Evolutionary conservation across 768 basidiomycete species (phyloP).

Genomic region (Heimioporus sp.): DNA sequence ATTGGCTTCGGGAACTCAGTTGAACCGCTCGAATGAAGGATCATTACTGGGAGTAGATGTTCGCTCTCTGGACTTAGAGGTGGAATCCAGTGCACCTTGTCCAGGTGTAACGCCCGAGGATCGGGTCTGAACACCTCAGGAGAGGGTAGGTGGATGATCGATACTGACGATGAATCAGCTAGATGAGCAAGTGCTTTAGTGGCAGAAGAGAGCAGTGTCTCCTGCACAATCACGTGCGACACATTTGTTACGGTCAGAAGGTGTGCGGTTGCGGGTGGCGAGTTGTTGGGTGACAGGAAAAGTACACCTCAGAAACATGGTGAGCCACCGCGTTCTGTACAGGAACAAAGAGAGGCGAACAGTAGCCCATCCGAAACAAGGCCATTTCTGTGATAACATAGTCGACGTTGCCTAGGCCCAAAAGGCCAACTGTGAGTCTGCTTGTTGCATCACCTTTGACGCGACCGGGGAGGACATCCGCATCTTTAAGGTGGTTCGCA

Average conservation of each 20-base stretch:
- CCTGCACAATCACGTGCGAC: conserved; percentile 24
- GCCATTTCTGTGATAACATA: conserved; percentile 26
- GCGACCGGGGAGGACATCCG: conserved; percentile 18
- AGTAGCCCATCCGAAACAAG: conserved; percentile 32
- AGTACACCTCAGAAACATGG: conserved; percentile 20
- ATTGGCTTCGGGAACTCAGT: conserved; percentile 53
- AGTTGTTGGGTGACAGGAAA: conserved; percentile 45
- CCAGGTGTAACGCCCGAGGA: conserved; percentile 13
- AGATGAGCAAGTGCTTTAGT: conserved; percentile 16
- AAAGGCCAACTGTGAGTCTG: conserved; percentile 25
- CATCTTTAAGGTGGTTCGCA: conserved; percentile 24
- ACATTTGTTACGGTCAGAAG: conserved; percentile 32
- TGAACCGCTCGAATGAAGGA: conserved; percentile 30
- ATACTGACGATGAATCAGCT: conserved; percentile 19
- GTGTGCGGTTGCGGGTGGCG: conserved; percentile 44
- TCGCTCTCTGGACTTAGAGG: conserved; percentile 22
- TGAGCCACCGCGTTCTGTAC: not conserved
- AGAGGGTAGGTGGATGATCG: conserved; percentile 22
- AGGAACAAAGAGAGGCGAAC: conserved; percentile 10
- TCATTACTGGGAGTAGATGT: conserved; percentile 15
- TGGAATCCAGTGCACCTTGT: conserved; percentile 23
- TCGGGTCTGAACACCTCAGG: conserved; percentile 13
- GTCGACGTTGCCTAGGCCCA: conserved; percentile 27
- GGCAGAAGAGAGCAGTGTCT: conserved; percentile 11
- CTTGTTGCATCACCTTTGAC: conserved; percentile 23